Conservation (phyloP, 345 rosid genomes). For the Citrus inodora region DNA sequence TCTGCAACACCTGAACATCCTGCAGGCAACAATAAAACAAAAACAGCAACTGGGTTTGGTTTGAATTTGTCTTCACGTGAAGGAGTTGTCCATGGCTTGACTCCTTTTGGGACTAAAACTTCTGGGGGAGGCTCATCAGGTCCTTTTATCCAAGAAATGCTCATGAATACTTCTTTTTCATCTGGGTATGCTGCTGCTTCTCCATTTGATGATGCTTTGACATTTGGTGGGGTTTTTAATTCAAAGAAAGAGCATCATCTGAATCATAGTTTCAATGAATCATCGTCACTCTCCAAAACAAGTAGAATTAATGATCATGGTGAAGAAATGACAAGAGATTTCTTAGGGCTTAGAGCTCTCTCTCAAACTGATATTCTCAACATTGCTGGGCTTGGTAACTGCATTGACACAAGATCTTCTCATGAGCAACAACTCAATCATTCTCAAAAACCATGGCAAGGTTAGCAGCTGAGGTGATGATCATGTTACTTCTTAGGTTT, state of each 20-base stretch:
- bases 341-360: slow-evolving; percentile 70
- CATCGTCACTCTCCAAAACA: background rate
- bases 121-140: slow-evolving; percentile 19
- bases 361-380: slow-evolving; percentile 72
- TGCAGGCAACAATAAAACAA: background rate
- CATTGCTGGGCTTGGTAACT: slow-evolving; percentile 60
- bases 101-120: slow-evolving; percentile 32
- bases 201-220: slow-evolving; percentile 35
- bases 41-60: slow-evolving; percentile 28
- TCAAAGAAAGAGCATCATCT: slow-evolving; percentile 20
- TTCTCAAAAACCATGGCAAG: slow-evolving; percentile 63
- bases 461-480: slow-evolving; percentile 30
- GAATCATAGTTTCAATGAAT: slow-evolving; percentile 17
- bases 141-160: slow-evolving; percentile 48
- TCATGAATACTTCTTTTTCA: slow-evolving; percentile 40
- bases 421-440: slow-evolving; percentile 35
- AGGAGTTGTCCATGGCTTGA: slow-evolving; percentile 18
- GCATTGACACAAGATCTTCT: slow-evolving; percentile 35
- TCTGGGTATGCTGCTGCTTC: slow-evolving; percentile 24
- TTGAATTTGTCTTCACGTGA: slow-evolving; percentile 54
- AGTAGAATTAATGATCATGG: slow-evolving; percentile 24
- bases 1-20: slow-evolving; percentile 17
- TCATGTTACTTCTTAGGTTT: background rate
- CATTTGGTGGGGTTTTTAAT: slow-evolving; percentile 39
- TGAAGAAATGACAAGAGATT: slow-evolving; percentile 79